phyloP scores from a whole-genome alignment of 495 filamentous ascomycete genomes.

The Penicillium subrubescens region DNA sequence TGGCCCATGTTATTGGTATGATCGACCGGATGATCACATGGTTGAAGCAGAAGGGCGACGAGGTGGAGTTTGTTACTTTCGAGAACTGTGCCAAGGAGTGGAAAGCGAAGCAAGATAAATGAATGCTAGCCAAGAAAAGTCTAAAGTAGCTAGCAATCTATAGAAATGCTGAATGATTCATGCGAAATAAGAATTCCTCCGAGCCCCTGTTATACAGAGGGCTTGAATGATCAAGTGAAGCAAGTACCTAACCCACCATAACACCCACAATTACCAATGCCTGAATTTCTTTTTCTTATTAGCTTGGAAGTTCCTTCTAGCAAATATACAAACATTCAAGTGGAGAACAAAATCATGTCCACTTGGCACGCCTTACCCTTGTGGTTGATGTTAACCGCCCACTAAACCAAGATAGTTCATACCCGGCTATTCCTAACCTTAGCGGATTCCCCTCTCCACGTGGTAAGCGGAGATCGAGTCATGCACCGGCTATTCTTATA shows the following conservation, averaged over 20 bases:
- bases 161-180: background rate
- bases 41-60: slow-evolving; percentile 45
- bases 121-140: background rate
- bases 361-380: background rate
- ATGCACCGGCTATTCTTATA: slow-evolving; percentile 28
- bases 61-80: slow-evolving; percentile 48
- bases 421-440: slow-evolving; percentile 32
- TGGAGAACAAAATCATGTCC: background rate
- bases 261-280: background rate
- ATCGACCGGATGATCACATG: slow-evolving; percentile 56
- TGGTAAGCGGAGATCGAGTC: slow-evolving; percentile 7
- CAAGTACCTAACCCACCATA: background rate
- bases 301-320: background rate
- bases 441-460: slow-evolving; percentile 15
- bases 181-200: background rate
- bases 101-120: slow-evolving; percentile 8
- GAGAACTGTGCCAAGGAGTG: slow-evolving; percentile 20
- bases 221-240: background rate
- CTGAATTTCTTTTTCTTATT: background rate
- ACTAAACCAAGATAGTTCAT: slow-evolving; percentile 2
- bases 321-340: background rate
- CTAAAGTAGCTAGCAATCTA: background rate
- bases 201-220: background rate
- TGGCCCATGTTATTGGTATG: slow-evolving; percentile 65
- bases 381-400: background rate